Evolutionary conservation across 805 yeast genomes (phyloP).

Genomic region (Wickerhamiella parazyma): DNA sequence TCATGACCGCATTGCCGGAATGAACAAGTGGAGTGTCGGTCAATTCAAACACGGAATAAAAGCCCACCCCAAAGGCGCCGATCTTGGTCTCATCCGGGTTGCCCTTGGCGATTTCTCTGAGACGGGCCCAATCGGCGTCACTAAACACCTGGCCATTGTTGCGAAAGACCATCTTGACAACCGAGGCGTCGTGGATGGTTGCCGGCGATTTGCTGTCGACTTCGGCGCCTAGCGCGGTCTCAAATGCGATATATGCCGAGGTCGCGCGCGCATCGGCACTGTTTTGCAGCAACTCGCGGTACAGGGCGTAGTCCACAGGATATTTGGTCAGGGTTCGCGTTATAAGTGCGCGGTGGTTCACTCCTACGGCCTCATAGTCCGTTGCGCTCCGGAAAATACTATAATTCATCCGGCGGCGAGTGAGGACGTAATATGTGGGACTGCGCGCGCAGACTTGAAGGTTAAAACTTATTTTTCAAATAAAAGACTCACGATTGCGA

Average conservation of each 20-base stretch:
- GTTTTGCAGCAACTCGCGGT: conserved; percentile 29
- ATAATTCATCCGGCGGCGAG: conserved; percentile 18
- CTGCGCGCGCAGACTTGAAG: too few species aligned
- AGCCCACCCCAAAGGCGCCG: conserved; percentile 36
- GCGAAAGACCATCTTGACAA: conserved; percentile 17
- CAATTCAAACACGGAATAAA: conserved; percentile 66
- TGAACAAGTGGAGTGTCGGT: conserved; percentile 66
- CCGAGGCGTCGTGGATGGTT: conserved; percentile 21
- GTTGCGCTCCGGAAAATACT: conserved; percentile 13
- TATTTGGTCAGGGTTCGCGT: conserved; percentile 31
- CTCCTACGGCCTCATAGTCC: conserved; percentile 25
- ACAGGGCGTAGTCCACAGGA: conserved; percentile 31
- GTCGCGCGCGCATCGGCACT: conserved; percentile 30
- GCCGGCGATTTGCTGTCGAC: conserved; percentile 12
- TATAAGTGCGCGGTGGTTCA: conserved; percentile 30
- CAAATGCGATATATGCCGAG: conserved; percentile 24
- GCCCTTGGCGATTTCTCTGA: conserved; percentile 30
- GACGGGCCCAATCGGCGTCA: conserved; percentile 29
- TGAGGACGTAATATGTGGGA: too few species aligned
- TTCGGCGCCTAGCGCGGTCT: conserved; percentile 4
- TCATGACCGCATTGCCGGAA: conserved; percentile 28
- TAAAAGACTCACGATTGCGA: too few species aligned
- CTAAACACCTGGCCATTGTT: conserved; percentile 28
- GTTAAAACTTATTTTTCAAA: too few species aligned
- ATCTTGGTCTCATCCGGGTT: conserved; percentile 32